Percentiles rank a stretch among this genome's conserved stretches.
These are phyloP conservation scores for Neoarthrinium moseri DNA, from an alignment of 2,329 filamentous ascomycete genomes.

Conservation along the genomic window DNA sequence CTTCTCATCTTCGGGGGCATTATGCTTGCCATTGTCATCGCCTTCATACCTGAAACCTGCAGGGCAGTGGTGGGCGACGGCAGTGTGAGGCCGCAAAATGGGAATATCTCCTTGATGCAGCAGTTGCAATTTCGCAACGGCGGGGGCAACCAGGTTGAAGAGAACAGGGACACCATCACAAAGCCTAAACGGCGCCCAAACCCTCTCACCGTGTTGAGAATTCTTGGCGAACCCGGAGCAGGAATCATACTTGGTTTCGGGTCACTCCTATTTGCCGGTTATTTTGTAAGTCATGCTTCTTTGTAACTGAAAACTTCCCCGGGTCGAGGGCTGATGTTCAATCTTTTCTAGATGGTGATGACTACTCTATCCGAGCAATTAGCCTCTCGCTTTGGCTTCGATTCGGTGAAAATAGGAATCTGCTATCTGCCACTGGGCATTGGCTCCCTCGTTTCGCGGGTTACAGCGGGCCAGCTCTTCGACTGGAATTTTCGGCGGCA, in stretches of 20 bases:
- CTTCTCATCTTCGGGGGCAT: conserved; percentile 22
- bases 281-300: conserved; percentile 12
- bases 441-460: conserved; percentile 10
- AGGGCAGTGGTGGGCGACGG: conserved; percentile 1
- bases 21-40: not conserved
- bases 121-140: not conserved
- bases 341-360: conserved; percentile 16
- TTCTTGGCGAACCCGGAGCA: conserved; percentile 22
- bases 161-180: conserved; percentile 8
- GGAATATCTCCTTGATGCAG: not conserved
- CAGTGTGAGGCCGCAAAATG: not conserved
- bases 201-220: conserved; percentile 22
- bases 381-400: conserved; percentile 11
- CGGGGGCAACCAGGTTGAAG: not conserved
- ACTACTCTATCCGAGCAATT: conserved; percentile 22
- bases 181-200: conserved; percentile 16
- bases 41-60: conserved; percentile 6
- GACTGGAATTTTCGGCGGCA: conserved; percentile 23
- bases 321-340: too few relatives aligned
- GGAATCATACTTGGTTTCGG: conserved; percentile 23
- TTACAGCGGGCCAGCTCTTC: conserved; percentile 13
- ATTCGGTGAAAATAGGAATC: conserved; percentile 11
- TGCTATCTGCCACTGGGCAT: conserved; percentile 13
- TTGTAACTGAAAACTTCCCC: not conserved
- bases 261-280: conserved; percentile 21